Evolutionary conservation across 2,329 filamentous ascomycete species (phyloP).

Genomic region (Ustulina deusta): DNA sequence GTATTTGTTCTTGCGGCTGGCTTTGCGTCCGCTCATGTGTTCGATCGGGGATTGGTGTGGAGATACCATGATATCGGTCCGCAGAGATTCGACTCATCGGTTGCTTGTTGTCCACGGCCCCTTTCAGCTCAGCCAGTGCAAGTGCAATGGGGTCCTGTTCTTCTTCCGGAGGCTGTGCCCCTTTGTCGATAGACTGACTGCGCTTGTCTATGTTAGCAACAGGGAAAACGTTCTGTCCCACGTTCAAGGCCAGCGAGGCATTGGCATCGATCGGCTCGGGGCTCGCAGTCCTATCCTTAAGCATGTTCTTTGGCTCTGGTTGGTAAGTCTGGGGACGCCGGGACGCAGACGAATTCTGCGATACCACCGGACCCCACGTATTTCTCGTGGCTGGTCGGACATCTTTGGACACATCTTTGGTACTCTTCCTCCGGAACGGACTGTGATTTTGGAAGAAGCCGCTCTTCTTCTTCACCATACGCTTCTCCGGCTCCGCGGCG

Average conservation of each 20-base stretch:
- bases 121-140: slow-evolving; percentile 92
- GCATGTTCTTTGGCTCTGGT: slow-evolving; percentile 54
- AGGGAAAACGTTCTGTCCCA: slow-evolving; percentile 96
- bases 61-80: slow-evolving; percentile 92
- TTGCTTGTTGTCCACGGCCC: slow-evolving; percentile 80
- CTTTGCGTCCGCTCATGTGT: slow-evolving; percentile 50
- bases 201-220: slow-evolving; percentile 82
- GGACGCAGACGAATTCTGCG: slow-evolving; percentile 41
- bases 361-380: slow-evolving; percentile 65
- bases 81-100: slow-evolving; percentile 88
- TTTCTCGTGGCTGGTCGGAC: slow-evolving; percentile 63
- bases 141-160: slow-evolving; percentile 89
- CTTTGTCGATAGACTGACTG: slow-evolving; percentile 56
- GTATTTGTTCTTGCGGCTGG: slow-evolving; percentile 22
- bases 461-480: slow-evolving; percentile 77
- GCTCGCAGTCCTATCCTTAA: slow-evolving; percentile 66
- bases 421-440: slow-evolving; percentile 93
- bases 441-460: slow-evolving; percentile 94
- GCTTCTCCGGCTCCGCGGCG: slow-evolving; percentile 66
- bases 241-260: slow-evolving; percentile 90
- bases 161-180: slow-evolving; percentile 60
- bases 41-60: slow-evolving; percentile 76
- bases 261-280: slow-evolving; percentile 91
- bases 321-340: slow-evolving; percentile 57
- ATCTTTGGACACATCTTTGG: slow-evolving; percentile 79